Percentiles rank a stretch among this genome's conserved stretches.
Evolutionary conservation across 1,139 yeast species (phyloP).

Genomic region (Petasospora fabianii): DNA sequence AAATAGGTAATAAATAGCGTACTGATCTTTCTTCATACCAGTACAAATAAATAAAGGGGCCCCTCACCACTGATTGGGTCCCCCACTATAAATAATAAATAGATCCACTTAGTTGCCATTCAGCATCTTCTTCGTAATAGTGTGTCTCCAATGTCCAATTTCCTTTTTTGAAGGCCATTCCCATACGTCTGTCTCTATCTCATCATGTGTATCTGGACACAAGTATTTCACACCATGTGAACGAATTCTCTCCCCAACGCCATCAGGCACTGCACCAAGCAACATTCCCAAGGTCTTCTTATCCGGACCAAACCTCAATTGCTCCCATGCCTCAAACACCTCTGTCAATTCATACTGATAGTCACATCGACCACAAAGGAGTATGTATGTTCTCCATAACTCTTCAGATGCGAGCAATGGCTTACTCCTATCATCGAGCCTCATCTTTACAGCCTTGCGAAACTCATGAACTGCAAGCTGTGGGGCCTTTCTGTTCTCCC

Average conservation of each 20-base stretch:
- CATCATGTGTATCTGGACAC: slow-evolving; percentile 19
- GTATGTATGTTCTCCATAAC: slow-evolving; percentile 51
- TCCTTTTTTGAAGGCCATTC: slow-evolving; percentile 23
- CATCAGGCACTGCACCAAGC: slow-evolving; percentile 36
- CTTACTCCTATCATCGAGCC: slow-evolving; percentile 28
- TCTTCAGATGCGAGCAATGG: slow-evolving; percentile 42
- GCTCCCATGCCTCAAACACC: slow-evolving; percentile 57
- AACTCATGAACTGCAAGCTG: slow-evolving; percentile 62
- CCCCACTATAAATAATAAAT: too few relatives aligned
- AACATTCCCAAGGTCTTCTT: slow-evolving; percentile 36
- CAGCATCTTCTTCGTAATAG: not conserved
- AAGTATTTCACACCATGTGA: slow-evolving; percentile 34
- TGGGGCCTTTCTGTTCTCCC: slow-evolving; percentile 54
- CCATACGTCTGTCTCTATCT: slow-evolving; percentile 18
- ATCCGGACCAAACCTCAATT: slow-evolving; percentile 45
- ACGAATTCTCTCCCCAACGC: slow-evolving; percentile 39
- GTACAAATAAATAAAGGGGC: too few relatives aligned
- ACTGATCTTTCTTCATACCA: too few relatives aligned
- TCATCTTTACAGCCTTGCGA: slow-evolving; percentile 35
- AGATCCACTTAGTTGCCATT: too few relatives aligned
- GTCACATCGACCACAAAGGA: slow-evolving; percentile 44
- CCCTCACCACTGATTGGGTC: too few relatives aligned
- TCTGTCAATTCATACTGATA: slow-evolving; percentile 49
- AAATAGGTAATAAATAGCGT: too few relatives aligned
- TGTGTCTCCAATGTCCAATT: slow-evolving; percentile 16